Evolutionary conservation across 495 filamentous ascomycete species (phyloP), one percentile per base, ranked within the genome.

Genomic region (Trichocladium uniseriatum): DNA sequence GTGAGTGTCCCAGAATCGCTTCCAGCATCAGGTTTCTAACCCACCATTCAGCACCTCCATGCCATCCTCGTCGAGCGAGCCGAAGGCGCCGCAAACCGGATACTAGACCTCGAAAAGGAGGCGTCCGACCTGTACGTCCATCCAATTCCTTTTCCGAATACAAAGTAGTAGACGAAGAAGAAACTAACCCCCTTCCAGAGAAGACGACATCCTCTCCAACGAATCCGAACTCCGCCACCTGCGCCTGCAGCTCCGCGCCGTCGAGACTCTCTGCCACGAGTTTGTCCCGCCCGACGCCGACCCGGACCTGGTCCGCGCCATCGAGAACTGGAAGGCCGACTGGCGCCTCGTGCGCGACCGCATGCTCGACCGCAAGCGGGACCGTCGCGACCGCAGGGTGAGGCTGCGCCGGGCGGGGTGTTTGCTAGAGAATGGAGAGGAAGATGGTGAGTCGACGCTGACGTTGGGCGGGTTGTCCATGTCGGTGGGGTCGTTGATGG

Each of bases 41-140:
- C 37, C 1, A 11, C 19, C 19, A 15, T 16, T 18, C 48, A 79
- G 74, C 74, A 80, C 51, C 71, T 80, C 43, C 76, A 78, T 43
- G 63, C 63, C 10, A 52, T 80, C 32, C 62, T 78, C 3, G 63
- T 79, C 40, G 67, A 68, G 21, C 63, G 76, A 16, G 68, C 68
- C 31, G 76, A 79, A 51, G 68, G 69, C 8, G 74, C 75, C 27
- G 75, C 77, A 18, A 64, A 71, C 48, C 68, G 70, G 16, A 77
- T 80, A 38, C 57, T 77, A 19, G 56, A 69, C 21, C 65, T 80
- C 16, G 74, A 80, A 45, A 65, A 65, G 21, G 63, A 70, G 11
- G 52, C 78, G 13, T 45, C 54, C 37, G 69, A 76, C 27, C 64
- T 79, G 71, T 77, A 57, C n/a, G n/a, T n/a, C n/a, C n/a, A n/a